Evolutionary conservation across 805 yeast species (phyloP).

Genomic region (Ogataea parapolymorpha): DNA sequence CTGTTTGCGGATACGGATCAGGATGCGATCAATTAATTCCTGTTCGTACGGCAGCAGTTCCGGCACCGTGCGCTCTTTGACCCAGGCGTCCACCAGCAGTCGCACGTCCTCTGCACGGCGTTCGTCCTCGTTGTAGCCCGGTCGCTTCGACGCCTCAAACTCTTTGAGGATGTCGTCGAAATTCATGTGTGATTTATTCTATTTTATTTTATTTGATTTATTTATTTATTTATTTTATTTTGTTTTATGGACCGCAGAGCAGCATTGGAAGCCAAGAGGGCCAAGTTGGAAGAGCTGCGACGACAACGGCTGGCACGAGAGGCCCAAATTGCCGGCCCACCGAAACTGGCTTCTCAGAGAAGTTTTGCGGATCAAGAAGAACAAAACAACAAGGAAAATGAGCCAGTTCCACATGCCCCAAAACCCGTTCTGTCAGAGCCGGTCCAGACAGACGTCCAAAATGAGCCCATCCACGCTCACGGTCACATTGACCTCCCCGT

Average conservation of each 20-base stretch:
- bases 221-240: slow-evolving; percentile 1
- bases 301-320: slow-evolving; percentile 40
- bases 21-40: slow-evolving; percentile 52
- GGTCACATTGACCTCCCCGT: neutral
- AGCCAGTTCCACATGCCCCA: neutral
- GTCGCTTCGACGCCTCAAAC: slow-evolving; percentile 43
- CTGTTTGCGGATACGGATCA: slow-evolving; percentile 61
- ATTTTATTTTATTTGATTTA: neutral
- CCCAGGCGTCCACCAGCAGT: slow-evolving; percentile 63
- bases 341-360: no score
- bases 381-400: neutral
- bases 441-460: no score
- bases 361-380: no score
- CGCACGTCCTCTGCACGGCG: slow-evolving; percentile 37
- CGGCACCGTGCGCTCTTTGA: slow-evolving; percentile 82
- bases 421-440: no score
- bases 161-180: slow-evolving; percentile 71
- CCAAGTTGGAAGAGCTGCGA: slow-evolving; percentile 49
- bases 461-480: no score
- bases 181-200: slow-evolving; percentile 36
- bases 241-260: slow-evolving; percentile 27
- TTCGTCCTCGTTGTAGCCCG: slow-evolving; percentile 22
- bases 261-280: slow-evolving; percentile 48
- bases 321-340: neutral
- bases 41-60: slow-evolving; percentile 77